A percentile compares a stretch with the other conserved stretches of the same genome.
Conservation (phyloP, 2,329 filamentous ascomycete genomes). For the Aspergillus costaricaensis region DNA sequence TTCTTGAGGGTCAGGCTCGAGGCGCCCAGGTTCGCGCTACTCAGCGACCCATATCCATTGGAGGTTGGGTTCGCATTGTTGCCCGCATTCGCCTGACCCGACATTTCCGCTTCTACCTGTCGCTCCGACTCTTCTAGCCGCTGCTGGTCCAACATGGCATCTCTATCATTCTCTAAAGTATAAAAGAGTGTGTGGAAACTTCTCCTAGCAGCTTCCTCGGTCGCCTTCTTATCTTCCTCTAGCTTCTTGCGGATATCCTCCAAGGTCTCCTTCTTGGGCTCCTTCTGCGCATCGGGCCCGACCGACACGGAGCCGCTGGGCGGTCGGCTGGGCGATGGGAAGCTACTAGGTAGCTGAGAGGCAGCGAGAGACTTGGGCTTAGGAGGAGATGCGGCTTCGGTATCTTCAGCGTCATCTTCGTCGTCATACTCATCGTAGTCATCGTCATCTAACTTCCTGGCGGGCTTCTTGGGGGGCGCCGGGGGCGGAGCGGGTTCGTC, state of each 20-base stretch:
- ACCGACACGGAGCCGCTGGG: slow-evolving; percentile 64
- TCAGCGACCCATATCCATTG: slow-evolving; percentile 82
- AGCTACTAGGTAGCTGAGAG: slow-evolving; percentile 58
- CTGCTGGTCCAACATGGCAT: slow-evolving; percentile 97
- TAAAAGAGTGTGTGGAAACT: slow-evolving; percentile 95
- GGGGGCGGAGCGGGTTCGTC: slow-evolving; percentile 52
- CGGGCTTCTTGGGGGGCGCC: slow-evolving; percentile 56
- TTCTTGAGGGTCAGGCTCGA: slow-evolving; percentile 96
- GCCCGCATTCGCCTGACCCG: slow-evolving; percentile 60
- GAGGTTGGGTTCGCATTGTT: slow-evolving; percentile 55
- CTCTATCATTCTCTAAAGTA: slow-evolving; percentile 90
- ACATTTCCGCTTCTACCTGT: slow-evolving; percentile 94
- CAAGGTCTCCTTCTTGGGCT: slow-evolving; percentile 63
- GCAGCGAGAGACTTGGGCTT: slow-evolving; percentile 55
- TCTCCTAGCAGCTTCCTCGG: slow-evolving; percentile 83
- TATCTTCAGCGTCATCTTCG: slow-evolving; percentile 60
- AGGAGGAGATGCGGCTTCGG: slow-evolving; percentile 50
- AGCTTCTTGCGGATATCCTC: slow-evolving; percentile 92
- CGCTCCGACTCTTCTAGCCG: slow-evolving; percentile 95
- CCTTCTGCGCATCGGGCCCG: slow-evolving; percentile 62
- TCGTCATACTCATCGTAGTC: slow-evolving; percentile 70
- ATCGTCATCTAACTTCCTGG: slow-evolving; percentile 76
- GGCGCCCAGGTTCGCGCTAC: slow-evolving; percentile 89
- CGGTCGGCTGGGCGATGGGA: slow-evolving; percentile 70
- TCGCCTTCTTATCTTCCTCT: slow-evolving; percentile 87